These are phyloP conservation scores for Hypoxylon sp. DNA, from an alignment of 2,329 filamentous ascomycete genomes.

Conservation along the genomic window DNA sequence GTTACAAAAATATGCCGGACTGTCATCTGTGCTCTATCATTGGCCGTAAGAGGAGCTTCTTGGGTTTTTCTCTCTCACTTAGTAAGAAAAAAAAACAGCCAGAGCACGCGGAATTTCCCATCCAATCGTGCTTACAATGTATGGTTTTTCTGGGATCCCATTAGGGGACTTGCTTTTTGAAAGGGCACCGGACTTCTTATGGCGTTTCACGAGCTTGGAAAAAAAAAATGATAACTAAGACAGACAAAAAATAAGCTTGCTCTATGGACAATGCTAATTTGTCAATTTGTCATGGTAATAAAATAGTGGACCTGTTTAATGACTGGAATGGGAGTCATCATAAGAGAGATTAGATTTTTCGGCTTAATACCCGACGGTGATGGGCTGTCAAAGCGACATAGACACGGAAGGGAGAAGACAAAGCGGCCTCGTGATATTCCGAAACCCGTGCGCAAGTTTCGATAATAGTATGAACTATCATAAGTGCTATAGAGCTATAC, in stretches of 20 bases:
- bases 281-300: conserved; percentile 5
- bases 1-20: conserved; percentile 16
- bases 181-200: conserved; percentile 27
- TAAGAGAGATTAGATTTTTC: conserved; percentile 6
- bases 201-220: conserved; percentile 28
- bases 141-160: conserved; percentile 11
- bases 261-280: conserved; percentile 18
- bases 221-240: conserved; percentile 29
- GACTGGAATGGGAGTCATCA: conserved; percentile 19
- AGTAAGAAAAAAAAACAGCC: conserved; percentile 8
- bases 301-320: conserved; percentile 6
- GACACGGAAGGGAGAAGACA: neutral
- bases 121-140: conserved; percentile 27
- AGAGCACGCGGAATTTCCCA: conserved; percentile 38
- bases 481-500: conserved; percentile 4
- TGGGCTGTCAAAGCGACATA: neutral
- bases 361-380: neutral
- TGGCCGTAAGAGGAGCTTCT: conserved; percentile 22
- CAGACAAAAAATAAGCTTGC: conserved; percentile 7
- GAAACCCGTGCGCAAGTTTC: conserved; percentile 4
- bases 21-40: conserved; percentile 16
- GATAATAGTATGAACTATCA: neutral
- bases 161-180: conserved; percentile 31
- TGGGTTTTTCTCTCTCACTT: conserved; percentile 9
- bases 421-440: conserved; percentile 1